Conservation (phyloP, 2,329 filamentous ascomycete genomes). For the Helotiales sp. region DNA sequence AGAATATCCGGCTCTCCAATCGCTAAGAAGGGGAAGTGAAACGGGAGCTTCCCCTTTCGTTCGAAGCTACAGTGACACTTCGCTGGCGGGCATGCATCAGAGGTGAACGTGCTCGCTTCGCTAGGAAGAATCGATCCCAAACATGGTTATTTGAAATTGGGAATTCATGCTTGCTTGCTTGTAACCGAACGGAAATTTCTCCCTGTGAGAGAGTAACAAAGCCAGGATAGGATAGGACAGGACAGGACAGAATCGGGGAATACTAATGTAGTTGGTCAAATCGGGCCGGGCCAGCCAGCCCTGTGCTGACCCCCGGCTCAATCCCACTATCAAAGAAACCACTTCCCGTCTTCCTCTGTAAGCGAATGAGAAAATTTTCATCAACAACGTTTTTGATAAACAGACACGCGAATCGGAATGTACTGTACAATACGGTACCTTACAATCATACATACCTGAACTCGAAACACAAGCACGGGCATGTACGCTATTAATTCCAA, state of each 20-base stretch:
- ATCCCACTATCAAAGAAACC: neutral
- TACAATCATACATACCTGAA: neutral
- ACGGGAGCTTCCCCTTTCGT: neutral
- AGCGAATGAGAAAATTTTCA: slow-evolving; percentile 7
- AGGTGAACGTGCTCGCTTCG: neutral
- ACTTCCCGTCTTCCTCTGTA: neutral
- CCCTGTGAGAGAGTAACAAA: neutral
- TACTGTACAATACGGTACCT: neutral
- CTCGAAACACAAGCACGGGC: neutral
- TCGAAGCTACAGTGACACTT: neutral
- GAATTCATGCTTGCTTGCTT: neutral
- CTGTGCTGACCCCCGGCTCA: neutral
- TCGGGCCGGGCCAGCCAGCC: neutral
- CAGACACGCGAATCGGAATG: neutral
- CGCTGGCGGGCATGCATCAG: neutral
- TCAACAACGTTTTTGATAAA: neutral
- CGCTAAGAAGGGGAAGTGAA: neutral
- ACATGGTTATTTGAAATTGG: neutral
- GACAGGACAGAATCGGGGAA: neutral
- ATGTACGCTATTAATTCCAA: no score
- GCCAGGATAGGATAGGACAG: neutral
- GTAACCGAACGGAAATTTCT: neutral
- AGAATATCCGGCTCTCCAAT: neutral
- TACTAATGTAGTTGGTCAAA: neutral
- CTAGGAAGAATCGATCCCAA: neutral